Conservation (phyloP, 345 rosid species). For the Clausena lansium region DNA sequence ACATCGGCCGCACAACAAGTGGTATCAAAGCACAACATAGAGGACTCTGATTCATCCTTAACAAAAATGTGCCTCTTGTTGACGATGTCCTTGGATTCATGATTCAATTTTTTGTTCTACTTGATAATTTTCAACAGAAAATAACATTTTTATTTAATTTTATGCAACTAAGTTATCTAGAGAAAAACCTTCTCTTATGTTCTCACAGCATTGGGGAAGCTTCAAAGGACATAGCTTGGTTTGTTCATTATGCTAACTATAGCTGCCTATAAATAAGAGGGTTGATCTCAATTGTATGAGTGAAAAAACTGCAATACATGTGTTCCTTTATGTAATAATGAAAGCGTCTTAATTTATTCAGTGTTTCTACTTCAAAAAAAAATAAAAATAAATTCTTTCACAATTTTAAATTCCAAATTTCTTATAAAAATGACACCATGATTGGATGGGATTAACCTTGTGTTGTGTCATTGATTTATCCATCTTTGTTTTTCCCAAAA, state of each 20-base stretch:
- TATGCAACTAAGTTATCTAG: neutral
- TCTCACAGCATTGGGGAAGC: neutral
- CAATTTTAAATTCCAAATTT: too few species aligned
- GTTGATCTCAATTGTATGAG: neutral
- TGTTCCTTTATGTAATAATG: neutral
- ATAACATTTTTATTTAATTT: neutral
- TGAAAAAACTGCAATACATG: neutral
- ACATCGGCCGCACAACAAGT: too few species aligned
- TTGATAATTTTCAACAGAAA: neutral
- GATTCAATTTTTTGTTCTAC: constrained; percentile 9
- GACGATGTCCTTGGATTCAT: constrained; percentile 29
- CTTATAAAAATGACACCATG: too few species aligned
- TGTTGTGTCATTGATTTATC: too few species aligned
- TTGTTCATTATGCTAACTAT: neutral
- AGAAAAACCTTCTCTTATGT: neutral
- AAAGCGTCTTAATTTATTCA: neutral
- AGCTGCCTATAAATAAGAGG: neutral
- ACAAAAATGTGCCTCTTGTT: too few species aligned
- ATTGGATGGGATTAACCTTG: too few species aligned
- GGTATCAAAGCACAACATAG: too few species aligned
- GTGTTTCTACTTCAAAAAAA: too few species aligned
- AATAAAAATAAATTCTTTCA: too few species aligned
- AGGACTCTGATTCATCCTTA: constrained; percentile 39
- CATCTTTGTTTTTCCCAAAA: too few species aligned
- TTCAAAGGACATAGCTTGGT: neutral